phyloP scores from a whole-genome alignment of 2,329 filamentous ascomycete genomes.

The Boeremia lycopersici region DNA sequence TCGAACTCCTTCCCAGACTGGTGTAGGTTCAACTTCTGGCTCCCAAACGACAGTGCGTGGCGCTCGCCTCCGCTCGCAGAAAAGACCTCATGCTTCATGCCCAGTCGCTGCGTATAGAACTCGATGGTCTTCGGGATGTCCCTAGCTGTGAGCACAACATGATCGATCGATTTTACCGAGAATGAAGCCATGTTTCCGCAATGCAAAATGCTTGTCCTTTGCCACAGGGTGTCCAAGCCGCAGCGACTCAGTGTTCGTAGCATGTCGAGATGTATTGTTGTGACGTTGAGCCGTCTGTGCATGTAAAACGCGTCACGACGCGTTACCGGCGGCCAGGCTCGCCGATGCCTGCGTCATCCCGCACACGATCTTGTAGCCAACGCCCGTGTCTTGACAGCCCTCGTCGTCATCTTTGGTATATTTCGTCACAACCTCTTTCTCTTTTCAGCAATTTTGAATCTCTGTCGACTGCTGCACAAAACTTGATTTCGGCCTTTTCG shows the following conservation, averaged over 20 bases:
- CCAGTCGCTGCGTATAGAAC: conserved; percentile 14
- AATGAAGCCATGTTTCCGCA: not conserved
- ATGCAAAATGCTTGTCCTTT: not conserved
- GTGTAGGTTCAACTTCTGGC: conserved; percentile 22
- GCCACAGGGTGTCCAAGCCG: not conserved
- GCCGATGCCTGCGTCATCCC: conserved; percentile 3
- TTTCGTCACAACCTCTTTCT: conserved; percentile 1
- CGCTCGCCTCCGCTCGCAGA: conserved; percentile 9
- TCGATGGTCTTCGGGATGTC: conserved; percentile 14
- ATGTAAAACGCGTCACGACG: not conserved
- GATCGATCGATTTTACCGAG: conserved; percentile 18
- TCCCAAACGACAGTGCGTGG: conserved; percentile 17
- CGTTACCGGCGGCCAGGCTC: not conserved
- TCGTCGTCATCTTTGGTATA: not conserved
- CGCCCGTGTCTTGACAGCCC: not conserved
- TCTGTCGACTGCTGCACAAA: conserved; percentile 10
- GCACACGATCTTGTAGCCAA: not conserved
- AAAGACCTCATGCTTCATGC: conserved; percentile 19
- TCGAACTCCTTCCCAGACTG: conserved; percentile 21
- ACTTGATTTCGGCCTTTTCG: conserved; percentile 11
- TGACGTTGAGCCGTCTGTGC: not conserved
- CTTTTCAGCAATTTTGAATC: conserved; percentile 2
- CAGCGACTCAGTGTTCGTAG: not conserved
- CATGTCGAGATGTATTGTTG: not conserved
- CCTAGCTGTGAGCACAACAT: conserved; percentile 14